Evolutionary conservation across 1,284 basidiomycete genomes (phyloP).

Genomic region (Mixia osmundae): DNA sequence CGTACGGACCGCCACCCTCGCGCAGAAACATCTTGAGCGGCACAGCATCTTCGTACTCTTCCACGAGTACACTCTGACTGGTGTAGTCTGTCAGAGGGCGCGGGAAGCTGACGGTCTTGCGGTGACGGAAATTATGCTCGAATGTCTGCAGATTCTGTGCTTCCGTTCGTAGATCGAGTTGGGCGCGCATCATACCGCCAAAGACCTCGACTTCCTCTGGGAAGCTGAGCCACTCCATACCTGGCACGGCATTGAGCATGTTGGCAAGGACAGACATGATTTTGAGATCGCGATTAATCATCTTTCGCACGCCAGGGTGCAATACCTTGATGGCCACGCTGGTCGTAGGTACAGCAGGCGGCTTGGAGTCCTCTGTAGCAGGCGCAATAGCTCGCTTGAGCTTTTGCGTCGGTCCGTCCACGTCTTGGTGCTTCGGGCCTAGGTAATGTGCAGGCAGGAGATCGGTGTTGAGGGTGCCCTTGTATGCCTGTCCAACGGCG

Average conservation of each 20-base stretch:
- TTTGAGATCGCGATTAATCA: constrained; percentile 62
- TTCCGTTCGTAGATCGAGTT: constrained; percentile 76
- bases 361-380: constrained; percentile 27
- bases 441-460: constrained; percentile 39
- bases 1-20: constrained; percentile 76
- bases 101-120: constrained; percentile 68
- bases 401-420: constrained; percentile 16
- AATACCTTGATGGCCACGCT: constrained; percentile 89
- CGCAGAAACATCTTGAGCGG: constrained; percentile 70
- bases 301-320: constrained; percentile 61
- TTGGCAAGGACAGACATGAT: constrained; percentile 89
- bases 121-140: constrained; percentile 53
- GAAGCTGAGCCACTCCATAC: constrained; percentile 88
- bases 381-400: constrained; percentile 31
- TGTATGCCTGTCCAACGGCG: constrained; percentile 88
- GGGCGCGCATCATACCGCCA: constrained; percentile 89
- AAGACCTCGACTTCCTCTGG: constrained; percentile 91
- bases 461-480: constrained; percentile 56
- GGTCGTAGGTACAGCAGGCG: constrained; percentile 42
- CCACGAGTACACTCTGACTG: constrained; percentile 57
- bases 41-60: constrained; percentile 80
- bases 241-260: constrained; percentile 54
- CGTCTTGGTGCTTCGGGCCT: constrained; percentile 16
- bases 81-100: constrained; percentile 58
- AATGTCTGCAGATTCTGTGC: constrained; percentile 69